Evolutionary conservation across 23 red algal genomes (phyloP).

Genomic region (Gracilariopsis chorda): DNA sequence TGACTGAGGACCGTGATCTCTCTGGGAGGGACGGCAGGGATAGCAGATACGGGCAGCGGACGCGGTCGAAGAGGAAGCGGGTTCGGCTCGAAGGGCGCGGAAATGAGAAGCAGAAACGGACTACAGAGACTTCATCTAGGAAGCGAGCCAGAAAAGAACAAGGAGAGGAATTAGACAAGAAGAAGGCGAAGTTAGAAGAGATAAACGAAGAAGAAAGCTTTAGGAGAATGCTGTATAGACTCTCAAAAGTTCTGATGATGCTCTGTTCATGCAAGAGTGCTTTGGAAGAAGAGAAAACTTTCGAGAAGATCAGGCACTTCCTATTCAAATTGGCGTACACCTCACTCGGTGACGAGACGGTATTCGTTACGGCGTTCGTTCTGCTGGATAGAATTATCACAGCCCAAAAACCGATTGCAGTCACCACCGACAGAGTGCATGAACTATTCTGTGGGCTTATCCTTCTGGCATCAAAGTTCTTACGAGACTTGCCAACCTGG

Average conservation of each 20-base stretch:
- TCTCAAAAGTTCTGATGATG: neutral
- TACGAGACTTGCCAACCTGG: neutral
- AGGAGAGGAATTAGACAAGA: no score
- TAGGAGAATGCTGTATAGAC: neutral
- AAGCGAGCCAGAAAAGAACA: no score
- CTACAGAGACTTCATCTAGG: no score
- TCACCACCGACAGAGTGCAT: neutral
- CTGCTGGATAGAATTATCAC: neutral
- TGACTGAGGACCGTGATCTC: neutral
- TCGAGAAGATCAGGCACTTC: neutral
- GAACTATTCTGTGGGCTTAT: neutral
- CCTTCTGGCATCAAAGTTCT: slow-evolving; percentile 8
- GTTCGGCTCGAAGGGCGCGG: no score
- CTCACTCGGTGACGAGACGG: neutral
- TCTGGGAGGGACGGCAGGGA: neutral
- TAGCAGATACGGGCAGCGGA: neutral
- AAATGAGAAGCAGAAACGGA: no score
- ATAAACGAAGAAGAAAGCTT: neutral
- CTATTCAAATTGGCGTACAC: neutral
- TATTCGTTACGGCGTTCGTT: neutral
- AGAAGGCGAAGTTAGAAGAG: neutral
- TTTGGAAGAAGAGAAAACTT: neutral
- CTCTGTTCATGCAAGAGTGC: neutral
- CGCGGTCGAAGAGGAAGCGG: neutral
- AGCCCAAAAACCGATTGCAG: neutral